Evolutionary conservation across 2,329 filamentous ascomycete genomes (phyloP).

Genomic region (Volutella citrinella): DNA sequence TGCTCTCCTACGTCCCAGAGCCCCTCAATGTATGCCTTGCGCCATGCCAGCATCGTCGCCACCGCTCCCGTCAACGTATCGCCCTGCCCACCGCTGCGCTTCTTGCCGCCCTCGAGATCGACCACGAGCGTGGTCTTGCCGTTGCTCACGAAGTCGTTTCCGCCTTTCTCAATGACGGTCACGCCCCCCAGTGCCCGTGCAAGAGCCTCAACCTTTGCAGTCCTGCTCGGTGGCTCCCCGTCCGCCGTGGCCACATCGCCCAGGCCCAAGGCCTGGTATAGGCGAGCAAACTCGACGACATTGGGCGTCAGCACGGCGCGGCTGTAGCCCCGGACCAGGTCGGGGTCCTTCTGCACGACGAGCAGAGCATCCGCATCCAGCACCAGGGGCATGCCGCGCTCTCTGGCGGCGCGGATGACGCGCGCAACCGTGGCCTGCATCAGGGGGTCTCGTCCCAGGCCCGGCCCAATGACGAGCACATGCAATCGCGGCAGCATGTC

Average conservation of each 20-base stretch:
- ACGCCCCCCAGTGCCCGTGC: slow-evolving; percentile 79
- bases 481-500: slow-evolving; percentile 83
- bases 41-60: slow-evolving; percentile 85
- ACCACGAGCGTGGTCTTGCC: slow-evolving; percentile 71
- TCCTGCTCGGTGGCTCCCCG: too few relatives aligned
- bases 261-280: slow-evolving; percentile 74
- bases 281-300: slow-evolving; percentile 82
- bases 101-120: slow-evolving; percentile 77
- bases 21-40: slow-evolving; percentile 78
- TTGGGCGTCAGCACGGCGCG: slow-evolving; percentile 92
- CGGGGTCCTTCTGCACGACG: slow-evolving; percentile 72
- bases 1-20: slow-evolving; percentile 64
- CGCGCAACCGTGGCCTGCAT: slow-evolving; percentile 84
- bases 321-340: slow-evolving; percentile 74
- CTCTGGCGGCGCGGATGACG: slow-evolving; percentile 75
- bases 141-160: slow-evolving; percentile 78
- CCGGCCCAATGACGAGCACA: slow-evolving; percentile 88
- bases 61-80: slow-evolving; percentile 90
- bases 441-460: slow-evolving; percentile 81
- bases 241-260: slow-evolving; percentile 44
- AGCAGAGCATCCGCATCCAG: slow-evolving; percentile 87
- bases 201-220: slow-evolving; percentile 59
- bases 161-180: slow-evolving; percentile 87
- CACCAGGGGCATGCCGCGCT: slow-evolving; percentile 73
- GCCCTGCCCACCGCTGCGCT: slow-evolving; percentile 91